phyloP scores from a whole-genome alignment of 2,329 filamentous ascomycete species.

The Clonostachys byssicola region DNA sequence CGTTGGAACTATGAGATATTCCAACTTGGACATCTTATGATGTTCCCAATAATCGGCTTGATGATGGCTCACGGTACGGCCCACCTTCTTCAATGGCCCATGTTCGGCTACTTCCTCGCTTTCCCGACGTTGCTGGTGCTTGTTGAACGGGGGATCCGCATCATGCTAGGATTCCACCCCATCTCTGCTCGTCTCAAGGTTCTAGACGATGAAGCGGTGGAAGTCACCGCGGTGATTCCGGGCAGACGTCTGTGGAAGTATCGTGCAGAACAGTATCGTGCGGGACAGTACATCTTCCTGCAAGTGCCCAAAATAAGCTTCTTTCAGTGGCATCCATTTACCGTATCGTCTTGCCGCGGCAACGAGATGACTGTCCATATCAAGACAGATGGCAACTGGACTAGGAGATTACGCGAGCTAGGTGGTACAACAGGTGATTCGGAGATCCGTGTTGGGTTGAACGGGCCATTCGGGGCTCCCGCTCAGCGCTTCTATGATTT shows the following conservation, averaged over 20 bases:
- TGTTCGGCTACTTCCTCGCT: conserved; percentile 53
- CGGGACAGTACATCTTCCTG: conserved; percentile 52
- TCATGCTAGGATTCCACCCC: conserved; percentile 39
- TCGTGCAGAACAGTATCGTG: conserved; percentile 49
- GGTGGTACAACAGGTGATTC: conserved; percentile 24
- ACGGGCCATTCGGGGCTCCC: conserved; percentile 54
- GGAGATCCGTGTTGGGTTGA: conserved; percentile 45
- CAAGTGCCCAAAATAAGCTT: conserved; percentile 47
- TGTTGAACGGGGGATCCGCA: conserved; percentile 38
- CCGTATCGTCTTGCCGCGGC: conserved; percentile 48
- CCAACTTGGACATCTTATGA: conserved; percentile 50
- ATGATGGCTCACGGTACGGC: conserved; percentile 50
- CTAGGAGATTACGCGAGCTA: conserved; percentile 35
- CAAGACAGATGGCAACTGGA: conserved; percentile 57
- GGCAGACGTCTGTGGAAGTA: conserved; percentile 45
- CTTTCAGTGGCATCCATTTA: conserved; percentile 59
- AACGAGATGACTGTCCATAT: conserved; percentile 51
- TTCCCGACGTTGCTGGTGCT: conserved; percentile 47
- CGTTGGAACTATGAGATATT: conserved; percentile 52
- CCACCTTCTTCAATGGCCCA: conserved; percentile 45
- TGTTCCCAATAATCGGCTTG: conserved; percentile 53
- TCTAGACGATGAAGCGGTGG: conserved; percentile 47
- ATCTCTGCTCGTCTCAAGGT: conserved; percentile 42
- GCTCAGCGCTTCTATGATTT: conserved; percentile 56
- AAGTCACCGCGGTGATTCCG: conserved; percentile 42